Base-by-base conservation (phyloP, 345 rosid genomes). In the Salix brachista region DNA sequence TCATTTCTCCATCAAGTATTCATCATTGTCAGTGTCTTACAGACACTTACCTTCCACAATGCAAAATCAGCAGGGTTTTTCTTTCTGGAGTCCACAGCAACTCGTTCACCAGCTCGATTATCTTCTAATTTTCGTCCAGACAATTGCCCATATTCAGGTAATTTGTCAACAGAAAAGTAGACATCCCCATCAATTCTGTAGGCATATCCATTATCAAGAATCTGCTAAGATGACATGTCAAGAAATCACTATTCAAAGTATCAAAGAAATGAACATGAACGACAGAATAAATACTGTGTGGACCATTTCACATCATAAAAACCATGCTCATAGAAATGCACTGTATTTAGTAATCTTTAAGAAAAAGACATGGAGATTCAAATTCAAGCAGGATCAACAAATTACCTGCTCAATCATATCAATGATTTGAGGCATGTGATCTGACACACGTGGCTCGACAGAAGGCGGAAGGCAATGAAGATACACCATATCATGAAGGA, bases 61-160 rank as follows among this genome's bases (percentile, higher is more conserved):
- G 97, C 97, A 85, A 95, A 95, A 85, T 95, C 97, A 30, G 99
- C 99, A 14, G 97, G 99, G 81, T 93, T 88, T 81, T 82, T 90
- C 89, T 93, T 95, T 84, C 97, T 90, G 0, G 90, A 83, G 86
- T 95, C 93, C 76, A 95, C 92, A 78, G 97, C 87, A 66, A 95
- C 96, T 76, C 97, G 91, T 85, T 95, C 99, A 65, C 97, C 99
- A 41, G 97, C 97, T 71, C 97, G 90, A 82, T 95, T 95, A 77
- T 95, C 99, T 81, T 89, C 97, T 78, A 91, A 79, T 69, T 88
- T 95, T 46, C 97, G 79, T 70, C 99, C 97, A 77, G 97, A 95
- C 79, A 95, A 86, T 72, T 60, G 80, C 69, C 99, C 99, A 73
- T 95, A 95, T 18, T 88, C 86, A 21, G 92, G 92, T 79, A 86